Percentiles rank a stretch among this genome's conserved stretches.
phyloP scores from a whole-genome alignment of 257 asterid species.

The Jaltomata sinuosa region DNA sequence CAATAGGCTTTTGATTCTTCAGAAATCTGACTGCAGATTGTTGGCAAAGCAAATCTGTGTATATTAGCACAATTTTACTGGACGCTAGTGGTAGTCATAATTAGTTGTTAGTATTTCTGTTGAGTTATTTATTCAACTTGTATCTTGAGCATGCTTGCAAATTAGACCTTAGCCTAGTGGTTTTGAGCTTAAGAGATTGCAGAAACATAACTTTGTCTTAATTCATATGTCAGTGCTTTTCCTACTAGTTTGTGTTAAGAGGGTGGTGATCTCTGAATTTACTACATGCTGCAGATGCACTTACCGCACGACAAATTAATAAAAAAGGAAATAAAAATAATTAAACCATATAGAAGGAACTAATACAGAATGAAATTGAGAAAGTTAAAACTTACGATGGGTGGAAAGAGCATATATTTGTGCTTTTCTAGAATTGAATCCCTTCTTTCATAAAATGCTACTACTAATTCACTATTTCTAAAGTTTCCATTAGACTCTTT shows the following conservation, averaged over 20 bases:
- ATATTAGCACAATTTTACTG: background rate
- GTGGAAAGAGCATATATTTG: background rate
- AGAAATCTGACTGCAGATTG: background rate
- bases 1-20: conserved; percentile 2
- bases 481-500: background rate
- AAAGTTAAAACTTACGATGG: background rate
- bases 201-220: background rate
- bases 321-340: background rate
- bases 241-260: background rate
- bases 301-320: background rate
- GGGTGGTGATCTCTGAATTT: background rate
- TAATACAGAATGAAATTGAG: background rate
- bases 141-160: background rate
- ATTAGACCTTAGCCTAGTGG: background rate
- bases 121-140: too few species aligned
- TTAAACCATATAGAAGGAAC: background rate
- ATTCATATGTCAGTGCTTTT: background rate
- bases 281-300: background rate
- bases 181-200: background rate
- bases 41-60: background rate
- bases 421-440: background rate
- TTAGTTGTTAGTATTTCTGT: background rate
- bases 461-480: background rate
- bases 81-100: background rate
- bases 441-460: background rate